Evolutionary conservation across 768 basidiomycete species (phyloP).

Genomic region (Tephrocybe sp.): DNA sequence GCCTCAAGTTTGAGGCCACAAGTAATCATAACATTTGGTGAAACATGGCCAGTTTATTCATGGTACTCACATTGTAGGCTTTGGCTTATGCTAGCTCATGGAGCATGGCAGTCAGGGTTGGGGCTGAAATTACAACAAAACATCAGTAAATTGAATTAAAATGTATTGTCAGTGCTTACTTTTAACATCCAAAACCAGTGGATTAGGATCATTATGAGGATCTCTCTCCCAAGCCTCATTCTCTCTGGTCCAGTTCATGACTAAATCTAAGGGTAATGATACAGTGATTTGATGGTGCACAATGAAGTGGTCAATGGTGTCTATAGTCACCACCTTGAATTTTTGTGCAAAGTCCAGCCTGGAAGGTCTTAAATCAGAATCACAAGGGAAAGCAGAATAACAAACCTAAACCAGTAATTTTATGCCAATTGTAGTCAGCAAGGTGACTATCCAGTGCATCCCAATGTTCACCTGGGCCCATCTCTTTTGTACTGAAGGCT

Average conservation of each 20-base stretch:
- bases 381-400: too few relatives aligned
- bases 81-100: conserved; percentile 4
- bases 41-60: conserved; percentile 11
- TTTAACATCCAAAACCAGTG: background rate
- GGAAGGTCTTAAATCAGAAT: too few relatives aligned
- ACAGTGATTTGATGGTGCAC: conserved; percentile 4
- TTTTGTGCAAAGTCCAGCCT: conserved; percentile 7
- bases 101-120: background rate
- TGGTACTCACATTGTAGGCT: conserved; percentile 3
- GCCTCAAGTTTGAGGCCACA: conserved; percentile 16
- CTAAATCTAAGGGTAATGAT: background rate
- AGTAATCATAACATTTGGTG: conserved; percentile 1
- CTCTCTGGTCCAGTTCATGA: conserved; percentile 7
- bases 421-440: background rate
- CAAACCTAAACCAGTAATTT: background rate
- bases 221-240: conserved; percentile 16
- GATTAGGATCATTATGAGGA: conserved; percentile 6
- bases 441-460: background rate
- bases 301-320: conserved; percentile 4
- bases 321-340: conserved; percentile 5
- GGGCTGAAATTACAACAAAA: background rate
- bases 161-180: conserved; percentile 8
- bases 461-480: conserved; percentile 31
- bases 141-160: background rate
- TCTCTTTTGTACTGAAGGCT: conserved; percentile 31